Evolutionary conservation across 495 filamentous ascomycete genomes (phyloP).

Genomic region (Darksidea phi): DNA sequence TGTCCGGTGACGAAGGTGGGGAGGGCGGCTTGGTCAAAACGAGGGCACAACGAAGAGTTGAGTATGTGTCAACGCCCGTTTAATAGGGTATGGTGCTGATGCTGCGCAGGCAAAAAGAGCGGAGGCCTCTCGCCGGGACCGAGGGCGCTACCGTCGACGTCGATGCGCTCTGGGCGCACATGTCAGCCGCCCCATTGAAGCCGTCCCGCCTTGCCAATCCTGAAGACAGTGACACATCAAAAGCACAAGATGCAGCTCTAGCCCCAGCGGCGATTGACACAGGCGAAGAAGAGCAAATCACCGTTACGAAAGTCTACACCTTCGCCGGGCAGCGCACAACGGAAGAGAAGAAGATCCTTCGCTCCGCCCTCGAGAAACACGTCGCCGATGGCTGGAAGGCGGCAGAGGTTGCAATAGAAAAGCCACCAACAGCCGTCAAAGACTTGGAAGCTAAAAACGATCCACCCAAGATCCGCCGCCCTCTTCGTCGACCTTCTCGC

Average conservation of each 20-base stretch:
- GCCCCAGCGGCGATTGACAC: background rate
- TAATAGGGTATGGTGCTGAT: background rate
- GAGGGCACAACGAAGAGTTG: constrained; percentile 49
- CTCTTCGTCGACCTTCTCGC: constrained; percentile 68
- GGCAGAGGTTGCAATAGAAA: constrained; percentile 39
- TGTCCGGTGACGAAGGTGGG: constrained; percentile 54
- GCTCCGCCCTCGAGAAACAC: constrained; percentile 76
- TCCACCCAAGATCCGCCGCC: constrained; percentile 54
- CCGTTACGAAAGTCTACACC: constrained; percentile 83
- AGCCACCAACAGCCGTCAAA: constrained; percentile 27
- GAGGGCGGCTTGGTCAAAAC: constrained; percentile 84
- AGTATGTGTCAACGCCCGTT: constrained; percentile 29
- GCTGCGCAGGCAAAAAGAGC: constrained; percentile 60
- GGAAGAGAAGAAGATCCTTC: constrained; percentile 76
- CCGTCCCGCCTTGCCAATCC: background rate
- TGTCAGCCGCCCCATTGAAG: constrained; percentile 51
- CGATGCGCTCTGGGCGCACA: constrained; percentile 80
- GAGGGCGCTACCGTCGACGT: constrained; percentile 82
- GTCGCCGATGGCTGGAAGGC: constrained; percentile 50
- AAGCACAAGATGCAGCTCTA: background rate
- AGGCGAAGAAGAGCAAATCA: constrained; percentile 59
- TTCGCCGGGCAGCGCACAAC: constrained; percentile 86
- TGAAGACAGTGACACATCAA: background rate
- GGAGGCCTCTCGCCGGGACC: constrained; percentile 58
- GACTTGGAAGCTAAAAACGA: background rate